A percentile compares a stretch with the other conserved stretches of the same genome.
phyloP scores from a whole-genome alignment of 2,329 filamentous ascomycete species.

The Diaporthe caulivora region DNA sequence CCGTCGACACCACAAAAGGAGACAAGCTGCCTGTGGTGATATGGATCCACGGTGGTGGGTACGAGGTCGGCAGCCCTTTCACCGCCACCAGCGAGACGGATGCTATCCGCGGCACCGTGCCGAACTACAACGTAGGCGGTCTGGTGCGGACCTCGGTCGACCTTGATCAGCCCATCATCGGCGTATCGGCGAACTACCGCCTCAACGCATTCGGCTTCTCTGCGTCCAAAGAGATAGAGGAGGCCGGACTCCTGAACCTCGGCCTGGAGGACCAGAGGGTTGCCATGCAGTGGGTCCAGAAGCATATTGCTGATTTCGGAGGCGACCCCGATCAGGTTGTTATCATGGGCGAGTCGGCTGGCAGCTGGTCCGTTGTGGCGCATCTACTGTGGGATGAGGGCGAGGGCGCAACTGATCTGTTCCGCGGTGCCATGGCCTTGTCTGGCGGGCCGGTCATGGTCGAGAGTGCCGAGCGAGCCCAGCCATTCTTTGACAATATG shows the following conservation, averaged over 20 bases:
- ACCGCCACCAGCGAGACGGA: neutral
- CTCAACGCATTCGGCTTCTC: slow-evolving; percentile 61
- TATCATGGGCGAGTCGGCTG: slow-evolving; percentile 63
- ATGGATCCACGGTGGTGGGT: slow-evolving; percentile 29
- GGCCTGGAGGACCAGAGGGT: slow-evolving; percentile 61
- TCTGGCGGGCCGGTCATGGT: slow-evolving; percentile 14
- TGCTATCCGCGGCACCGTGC: neutral
- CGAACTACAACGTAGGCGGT: neutral
- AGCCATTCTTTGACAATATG: slow-evolving; percentile 6
- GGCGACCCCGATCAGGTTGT: slow-evolving; percentile 59
- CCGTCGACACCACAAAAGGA: neutral
- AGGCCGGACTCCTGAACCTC: slow-evolving; percentile 57
- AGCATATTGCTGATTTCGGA: slow-evolving; percentile 59
- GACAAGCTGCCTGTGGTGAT: slow-evolving; percentile 27
- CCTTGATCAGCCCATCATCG: slow-evolving; percentile 55
- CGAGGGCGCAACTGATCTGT: neutral
- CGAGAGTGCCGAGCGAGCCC: slow-evolving; percentile 1
- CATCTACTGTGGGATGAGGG: slow-evolving; percentile 49
- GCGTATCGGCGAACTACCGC: slow-evolving; percentile 62
- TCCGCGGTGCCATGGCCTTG: slow-evolving; percentile 6
- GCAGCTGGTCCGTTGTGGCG: slow-evolving; percentile 57
- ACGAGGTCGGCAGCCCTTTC: neutral
- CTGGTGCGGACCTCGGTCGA: slow-evolving; percentile 9
- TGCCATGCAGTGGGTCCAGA: slow-evolving; percentile 60
- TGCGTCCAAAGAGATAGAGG: slow-evolving; percentile 53